Evolutionary conservation across 305 asterid genomes (phyloP).

Genomic region (Fraxinus dipetala): DNA sequence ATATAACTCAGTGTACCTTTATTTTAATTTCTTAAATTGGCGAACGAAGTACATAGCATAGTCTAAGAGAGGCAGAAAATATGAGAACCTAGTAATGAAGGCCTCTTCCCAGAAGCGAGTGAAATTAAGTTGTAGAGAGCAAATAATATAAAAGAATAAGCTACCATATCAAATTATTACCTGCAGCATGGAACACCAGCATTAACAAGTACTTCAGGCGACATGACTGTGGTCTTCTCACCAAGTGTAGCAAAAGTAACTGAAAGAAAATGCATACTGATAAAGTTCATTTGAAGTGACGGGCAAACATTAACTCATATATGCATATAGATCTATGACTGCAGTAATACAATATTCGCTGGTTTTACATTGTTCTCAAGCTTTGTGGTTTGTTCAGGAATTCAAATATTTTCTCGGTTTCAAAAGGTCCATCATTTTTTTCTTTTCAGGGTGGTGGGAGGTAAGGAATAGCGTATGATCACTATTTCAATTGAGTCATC

Average conservation of each 20-base stretch:
- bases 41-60: not conserved
- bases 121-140: slow-evolving; percentile 10
- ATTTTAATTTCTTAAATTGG: not conserved
- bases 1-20: not conserved
- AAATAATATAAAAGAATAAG: slow-evolving; percentile 23
- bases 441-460: not conserved
- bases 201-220: slow-evolving; percentile 92
- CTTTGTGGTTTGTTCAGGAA: not conserved
- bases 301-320: not conserved
- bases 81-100: not conserved
- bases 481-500: not conserved
- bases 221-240: slow-evolving; percentile 99
- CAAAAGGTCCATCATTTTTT: not conserved
- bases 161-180: slow-evolving; percentile 43
- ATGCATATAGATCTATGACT: not conserved
- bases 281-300: slow-evolving; percentile 25
- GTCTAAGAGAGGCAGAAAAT: not conserved
- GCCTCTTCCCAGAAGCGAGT: slow-evolving; percentile 1
- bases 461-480: not conserved
- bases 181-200: slow-evolving; percentile 99
- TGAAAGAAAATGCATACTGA: slow-evolving; percentile 41
- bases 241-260: slow-evolving; percentile 97
- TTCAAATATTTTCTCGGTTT: not conserved
- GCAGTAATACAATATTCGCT: not conserved
- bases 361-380: not conserved